Base-by-base conservation (phyloP, 371 early-diverging fungal genomes). In the Syncephalastrum racemosum region DNA sequence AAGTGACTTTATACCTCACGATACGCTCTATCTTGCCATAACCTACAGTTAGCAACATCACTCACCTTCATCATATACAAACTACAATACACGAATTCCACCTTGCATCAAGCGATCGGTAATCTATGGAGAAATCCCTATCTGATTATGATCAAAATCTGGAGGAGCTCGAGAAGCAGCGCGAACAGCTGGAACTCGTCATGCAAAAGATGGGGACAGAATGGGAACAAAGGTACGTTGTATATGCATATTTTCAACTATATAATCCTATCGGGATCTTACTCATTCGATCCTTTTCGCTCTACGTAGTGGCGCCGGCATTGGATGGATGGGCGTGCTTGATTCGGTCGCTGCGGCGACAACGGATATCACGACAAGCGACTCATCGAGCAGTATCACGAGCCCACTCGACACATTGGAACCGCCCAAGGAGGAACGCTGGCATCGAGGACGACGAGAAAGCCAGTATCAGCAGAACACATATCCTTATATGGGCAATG, bases 131-230 rank as follows among this genome's bases (percentile, higher is more conserved):
- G 41, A 70, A 72, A 58, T 67, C 71, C 13, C 62, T 78, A 24
- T 58, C 52, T 16, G 75, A 78, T 43, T 78, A 78, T 69, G 79
- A 78, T 48, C 67, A 73, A 56, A 73, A 70, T 45, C 58, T 78
- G 43, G 68, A 73, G 49, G 75, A 73, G 20, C 50, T 78, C 46
- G 75, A 78, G 47, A 56, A 64, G 40, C 75, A 78, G 52, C 59
- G 64, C 20, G 68, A 75, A 59, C 60, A 72, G n/a, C 60, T 78
- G 14, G 68, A 78, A 39, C 53, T 59, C 12, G 71, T 78, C 36
- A 72, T 75, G 75, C 59, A 75, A 43, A 64, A 56, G 45, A 78
- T 78, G 79, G 79, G 75, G 13, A 58, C 75, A 59, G 79, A 78
- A 62, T 78, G 79, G 79, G 73, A 73, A 65, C 69, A 69, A 67